These are phyloP conservation scores for Melanogaster broomeanus DNA, from an alignment of 768 basidiomycete genomes.

Conservation along the genomic window DNA sequence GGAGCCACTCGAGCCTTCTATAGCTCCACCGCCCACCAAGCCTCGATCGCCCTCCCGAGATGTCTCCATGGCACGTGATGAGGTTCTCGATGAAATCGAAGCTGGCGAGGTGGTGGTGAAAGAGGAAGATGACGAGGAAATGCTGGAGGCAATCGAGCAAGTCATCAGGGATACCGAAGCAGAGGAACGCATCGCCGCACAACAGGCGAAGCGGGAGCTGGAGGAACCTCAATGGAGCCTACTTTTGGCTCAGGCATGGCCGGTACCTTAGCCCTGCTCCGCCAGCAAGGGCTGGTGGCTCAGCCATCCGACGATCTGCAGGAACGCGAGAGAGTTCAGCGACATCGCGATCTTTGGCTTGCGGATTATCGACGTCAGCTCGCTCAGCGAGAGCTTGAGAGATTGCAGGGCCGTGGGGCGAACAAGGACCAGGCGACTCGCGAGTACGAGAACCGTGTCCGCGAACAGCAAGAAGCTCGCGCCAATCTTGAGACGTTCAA, in stretches of 20 bases:
- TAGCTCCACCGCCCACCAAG: slow-evolving; percentile 27
- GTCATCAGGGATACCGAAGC: slow-evolving; percentile 64
- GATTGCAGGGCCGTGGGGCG: slow-evolving; percentile 70
- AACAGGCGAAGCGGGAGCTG: slow-evolving; percentile 34
- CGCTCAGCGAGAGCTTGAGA: slow-evolving; percentile 80
- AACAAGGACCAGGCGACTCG: slow-evolving; percentile 92
- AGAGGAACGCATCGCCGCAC: slow-evolving; percentile 44
- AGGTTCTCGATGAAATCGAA: slow-evolving; percentile 72
- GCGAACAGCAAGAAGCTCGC: slow-evolving; percentile 90
- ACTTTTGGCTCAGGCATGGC: slow-evolving; percentile 85
- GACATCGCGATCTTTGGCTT: slow-evolving; percentile 87
- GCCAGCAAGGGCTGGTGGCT: slow-evolving; percentile 88
- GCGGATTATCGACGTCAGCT: slow-evolving; percentile 78
- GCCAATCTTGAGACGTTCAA: slow-evolving; percentile 82
- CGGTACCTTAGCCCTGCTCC: slow-evolving; percentile 83
- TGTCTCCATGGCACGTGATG: slow-evolving; percentile 62
- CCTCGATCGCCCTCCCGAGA: slow-evolving; percentile 49
- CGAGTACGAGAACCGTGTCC: slow-evolving; percentile 90
- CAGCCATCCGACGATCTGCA: slow-evolving; percentile 58
- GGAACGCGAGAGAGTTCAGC: slow-evolving; percentile 81
- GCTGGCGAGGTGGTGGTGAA: slow-evolving; percentile 80
- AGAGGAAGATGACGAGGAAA: slow-evolving; percentile 77
- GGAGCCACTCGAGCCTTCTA: slow-evolving; percentile 42
- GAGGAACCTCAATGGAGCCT: slow-evolving; percentile 79
- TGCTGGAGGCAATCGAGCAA: slow-evolving; percentile 77